A percentile compares a stretch with the other conserved stretches of the same genome.
Conservation (phyloP, 2,329 filamentous ascomycete species). For the Epichloe amarillans region DNA sequence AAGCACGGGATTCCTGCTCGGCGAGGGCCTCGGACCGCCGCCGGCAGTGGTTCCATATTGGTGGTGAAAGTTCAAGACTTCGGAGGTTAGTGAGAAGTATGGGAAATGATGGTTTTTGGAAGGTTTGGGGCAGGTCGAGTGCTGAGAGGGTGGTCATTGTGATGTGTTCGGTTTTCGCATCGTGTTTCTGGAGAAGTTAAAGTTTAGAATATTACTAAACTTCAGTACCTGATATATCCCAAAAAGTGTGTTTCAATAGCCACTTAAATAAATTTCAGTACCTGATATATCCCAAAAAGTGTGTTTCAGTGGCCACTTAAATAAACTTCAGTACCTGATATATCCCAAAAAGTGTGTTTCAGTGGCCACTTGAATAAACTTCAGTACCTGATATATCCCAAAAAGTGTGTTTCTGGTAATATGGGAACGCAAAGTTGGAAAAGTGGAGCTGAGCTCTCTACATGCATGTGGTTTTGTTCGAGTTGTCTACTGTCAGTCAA, state of each 20-base stretch:
- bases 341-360: no score
- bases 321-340: no score
- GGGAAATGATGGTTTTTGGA: constrained; percentile 56
- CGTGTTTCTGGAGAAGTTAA: not conserved
- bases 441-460: not conserved
- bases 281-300: no score
- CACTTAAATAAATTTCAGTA: no score
- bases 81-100: constrained; percentile 53
- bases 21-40: constrained; percentile 28
- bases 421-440: not conserved
- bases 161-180: not conserved
- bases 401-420: not conserved
- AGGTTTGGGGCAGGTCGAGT: constrained; percentile 66
- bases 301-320: no score
- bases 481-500: no score
- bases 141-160: constrained; percentile 11
- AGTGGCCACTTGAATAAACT: no score
- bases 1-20: constrained; percentile 27
- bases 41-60: constrained; percentile 46
- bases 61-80: constrained; percentile 51
- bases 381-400: no score
- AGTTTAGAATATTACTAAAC: no score
- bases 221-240: no score
- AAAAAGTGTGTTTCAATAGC: not conserved
- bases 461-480: no score